Evolutionary conservation across 371 early-diverging fungal genomes (phyloP).

Genomic region (Mortierella sp.): DNA sequence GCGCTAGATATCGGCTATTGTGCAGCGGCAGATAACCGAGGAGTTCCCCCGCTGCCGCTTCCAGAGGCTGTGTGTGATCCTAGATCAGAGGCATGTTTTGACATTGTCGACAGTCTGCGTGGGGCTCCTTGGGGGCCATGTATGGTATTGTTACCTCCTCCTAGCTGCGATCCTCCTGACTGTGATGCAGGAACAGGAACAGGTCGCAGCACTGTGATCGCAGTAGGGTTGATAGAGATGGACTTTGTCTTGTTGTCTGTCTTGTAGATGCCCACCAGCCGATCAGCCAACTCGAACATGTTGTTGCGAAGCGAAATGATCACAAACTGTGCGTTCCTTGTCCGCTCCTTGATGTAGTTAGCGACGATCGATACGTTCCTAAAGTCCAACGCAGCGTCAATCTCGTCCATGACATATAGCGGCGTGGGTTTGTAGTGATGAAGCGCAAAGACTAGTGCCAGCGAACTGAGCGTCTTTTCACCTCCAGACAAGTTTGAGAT

Average conservation of each 20-base stretch:
- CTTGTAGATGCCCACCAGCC: conserved; percentile 99
- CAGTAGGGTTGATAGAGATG: conserved; percentile 52
- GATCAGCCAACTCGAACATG: conserved; percentile 99
- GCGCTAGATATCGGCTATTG: too few relatives aligned
- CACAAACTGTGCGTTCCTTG: conserved; percentile 99
- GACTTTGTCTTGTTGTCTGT: conserved; percentile 75
- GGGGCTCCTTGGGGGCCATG: conserved; percentile 5
- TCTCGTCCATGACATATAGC: conserved; percentile 99
- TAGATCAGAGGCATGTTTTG: conserved; percentile 23
- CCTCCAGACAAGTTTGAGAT: conserved; percentile 99
- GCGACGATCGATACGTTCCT: conserved; percentile 99
- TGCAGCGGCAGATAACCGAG: conserved; percentile 11
- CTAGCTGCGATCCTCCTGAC: conserved; percentile 6
- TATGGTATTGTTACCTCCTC: conserved; percentile 6
- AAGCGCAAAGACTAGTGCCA: conserved; percentile 99
- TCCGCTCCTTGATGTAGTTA: conserved; percentile 98
- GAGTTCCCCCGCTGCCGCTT: not conserved
- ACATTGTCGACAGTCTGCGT: conserved; percentile 26
- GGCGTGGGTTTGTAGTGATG: conserved; percentile 99
- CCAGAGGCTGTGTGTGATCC: conserved; percentile 2
- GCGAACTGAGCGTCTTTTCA: conserved; percentile 99
- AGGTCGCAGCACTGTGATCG: conserved; percentile 42
- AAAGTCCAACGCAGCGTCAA: conserved; percentile 99
- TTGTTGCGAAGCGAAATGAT: conserved; percentile 99
- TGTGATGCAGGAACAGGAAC: conserved; percentile 19